These are phyloP conservation scores for Psidium guajava DNA, from an alignment of 345 rosid genomes.

Conservation along the genomic window DNA sequence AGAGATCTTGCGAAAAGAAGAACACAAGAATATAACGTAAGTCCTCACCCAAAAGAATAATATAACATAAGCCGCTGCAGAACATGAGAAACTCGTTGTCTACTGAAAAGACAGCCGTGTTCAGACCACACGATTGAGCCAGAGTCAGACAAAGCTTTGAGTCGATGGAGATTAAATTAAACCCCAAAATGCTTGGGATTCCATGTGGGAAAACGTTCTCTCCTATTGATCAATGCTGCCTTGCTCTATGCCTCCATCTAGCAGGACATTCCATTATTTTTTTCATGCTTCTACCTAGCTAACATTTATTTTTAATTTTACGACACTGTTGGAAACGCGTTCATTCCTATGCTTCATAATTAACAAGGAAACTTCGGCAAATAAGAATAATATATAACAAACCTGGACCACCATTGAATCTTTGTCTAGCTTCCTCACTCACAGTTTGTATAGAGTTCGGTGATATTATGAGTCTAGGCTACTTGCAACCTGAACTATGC, in stretches of 20 bases:
- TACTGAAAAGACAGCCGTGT: neutral
- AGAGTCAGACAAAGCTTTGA: neutral
- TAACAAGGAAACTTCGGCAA: neutral
- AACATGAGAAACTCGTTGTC: neutral
- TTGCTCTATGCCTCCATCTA: constrained; percentile 11
- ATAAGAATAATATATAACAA: neutral
- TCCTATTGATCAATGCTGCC: constrained; percentile 16
- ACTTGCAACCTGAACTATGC: neutral
- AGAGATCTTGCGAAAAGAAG: neutral
- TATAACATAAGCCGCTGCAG: neutral
- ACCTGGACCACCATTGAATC: neutral
- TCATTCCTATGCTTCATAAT: neutral
- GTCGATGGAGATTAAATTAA: neutral
- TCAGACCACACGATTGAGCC: neutral
- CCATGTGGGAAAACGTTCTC: neutral
- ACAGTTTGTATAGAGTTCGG: neutral
- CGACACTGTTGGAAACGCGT: neutral
- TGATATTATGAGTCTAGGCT: neutral
- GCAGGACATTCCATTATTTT: constrained; percentile 2
- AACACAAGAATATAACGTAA: neutral
- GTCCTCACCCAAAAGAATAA: too few relatives aligned
- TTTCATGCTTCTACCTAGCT: neutral
- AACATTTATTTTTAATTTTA: neutral
- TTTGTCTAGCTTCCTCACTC: neutral
- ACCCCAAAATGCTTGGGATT: constrained; percentile 8